These are phyloP conservation scores for Abrus pulchellus DNA, from an alignment of 306 rosid species.

Conservation along the genomic window DNA sequence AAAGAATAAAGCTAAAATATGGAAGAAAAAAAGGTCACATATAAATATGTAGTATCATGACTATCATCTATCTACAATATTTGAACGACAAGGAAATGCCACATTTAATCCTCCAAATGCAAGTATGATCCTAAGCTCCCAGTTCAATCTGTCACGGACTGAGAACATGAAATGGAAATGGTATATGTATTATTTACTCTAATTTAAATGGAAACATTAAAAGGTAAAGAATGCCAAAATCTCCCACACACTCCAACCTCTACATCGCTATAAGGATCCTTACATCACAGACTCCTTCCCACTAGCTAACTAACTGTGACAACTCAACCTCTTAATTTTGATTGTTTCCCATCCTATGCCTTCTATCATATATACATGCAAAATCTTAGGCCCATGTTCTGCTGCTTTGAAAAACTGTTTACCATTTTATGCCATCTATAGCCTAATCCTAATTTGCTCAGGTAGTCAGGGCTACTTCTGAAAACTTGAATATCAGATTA, in stretches of 20 bases:
- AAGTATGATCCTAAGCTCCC: constrained; percentile 4
- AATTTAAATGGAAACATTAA: neutral
- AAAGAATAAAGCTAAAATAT: constrained; percentile 20
- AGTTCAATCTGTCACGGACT: constrained; percentile 13
- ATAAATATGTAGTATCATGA: neutral
- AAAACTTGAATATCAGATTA: neutral
- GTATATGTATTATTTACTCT: neutral
- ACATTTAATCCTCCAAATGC: constrained; percentile 24
- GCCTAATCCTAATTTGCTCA: neutral
- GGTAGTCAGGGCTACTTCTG: constrained; percentile 20
- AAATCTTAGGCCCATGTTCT: neutral
- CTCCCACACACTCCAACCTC: neutral
- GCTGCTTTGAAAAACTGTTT: neutral
- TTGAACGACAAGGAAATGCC: constrained; percentile 29
- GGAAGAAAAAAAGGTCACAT: neutral
- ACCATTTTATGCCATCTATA: constrained; percentile 5
- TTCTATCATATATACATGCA: neutral
- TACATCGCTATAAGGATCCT: neutral
- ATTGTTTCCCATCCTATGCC: neutral
- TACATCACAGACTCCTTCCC: neutral
- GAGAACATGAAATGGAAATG: neutral
- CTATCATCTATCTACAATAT: constrained; percentile 3
- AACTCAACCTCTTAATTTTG: neutral
- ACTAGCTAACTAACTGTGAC: neutral
- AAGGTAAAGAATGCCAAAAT: neutral